Conservation (phyloP, 495 filamentous ascomycete genomes). For the Penicillium salamii region DNA sequence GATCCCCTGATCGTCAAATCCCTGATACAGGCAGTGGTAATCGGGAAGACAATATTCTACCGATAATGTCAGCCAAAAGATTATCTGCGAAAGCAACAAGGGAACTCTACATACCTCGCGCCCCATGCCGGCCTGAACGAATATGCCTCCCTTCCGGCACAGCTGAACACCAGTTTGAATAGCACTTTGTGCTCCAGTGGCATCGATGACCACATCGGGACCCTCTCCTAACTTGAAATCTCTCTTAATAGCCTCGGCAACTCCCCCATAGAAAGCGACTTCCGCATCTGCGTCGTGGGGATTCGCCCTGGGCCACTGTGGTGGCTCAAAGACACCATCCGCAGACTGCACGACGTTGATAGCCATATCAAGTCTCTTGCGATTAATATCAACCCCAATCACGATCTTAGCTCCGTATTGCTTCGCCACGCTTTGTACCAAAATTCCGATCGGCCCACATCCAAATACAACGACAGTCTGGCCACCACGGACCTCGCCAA, state of each 20-base stretch:
- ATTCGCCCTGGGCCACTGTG: slow-evolving; percentile 23
- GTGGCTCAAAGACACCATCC: slow-evolving; percentile 61
- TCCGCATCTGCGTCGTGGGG: slow-evolving; percentile 42
- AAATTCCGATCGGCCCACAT: slow-evolving; percentile 79
- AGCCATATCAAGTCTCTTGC: slow-evolving; percentile 68
- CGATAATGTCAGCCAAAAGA: background rate
- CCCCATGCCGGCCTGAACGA: slow-evolving; percentile 86
- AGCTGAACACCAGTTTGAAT: slow-evolving; percentile 72
- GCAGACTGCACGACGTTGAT: slow-evolving; percentile 51
- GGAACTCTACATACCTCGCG: slow-evolving; percentile 50
- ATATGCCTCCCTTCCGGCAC: slow-evolving; percentile 70
- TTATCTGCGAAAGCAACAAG: background rate
- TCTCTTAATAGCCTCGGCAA: slow-evolving; percentile 53
- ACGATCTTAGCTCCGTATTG: slow-evolving; percentile 73
- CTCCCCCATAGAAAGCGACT: slow-evolving; percentile 43
- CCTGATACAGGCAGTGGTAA: slow-evolving; percentile 78
- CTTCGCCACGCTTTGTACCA: slow-evolving; percentile 71
- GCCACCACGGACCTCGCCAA: slow-evolving; percentile 68
- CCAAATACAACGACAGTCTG: slow-evolving; percentile 79
- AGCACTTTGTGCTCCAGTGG: slow-evolving; percentile 72
- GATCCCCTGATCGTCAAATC: slow-evolving; percentile 78
- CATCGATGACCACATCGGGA: slow-evolving; percentile 80
- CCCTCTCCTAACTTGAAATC: slow-evolving; percentile 48
- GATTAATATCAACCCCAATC: slow-evolving; percentile 74
- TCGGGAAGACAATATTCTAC: slow-evolving; percentile 72